These are phyloP conservation scores for Clonostachys rosea DNA, from an alignment of 2,329 filamentous ascomycete genomes.

Conservation along the genomic window DNA sequence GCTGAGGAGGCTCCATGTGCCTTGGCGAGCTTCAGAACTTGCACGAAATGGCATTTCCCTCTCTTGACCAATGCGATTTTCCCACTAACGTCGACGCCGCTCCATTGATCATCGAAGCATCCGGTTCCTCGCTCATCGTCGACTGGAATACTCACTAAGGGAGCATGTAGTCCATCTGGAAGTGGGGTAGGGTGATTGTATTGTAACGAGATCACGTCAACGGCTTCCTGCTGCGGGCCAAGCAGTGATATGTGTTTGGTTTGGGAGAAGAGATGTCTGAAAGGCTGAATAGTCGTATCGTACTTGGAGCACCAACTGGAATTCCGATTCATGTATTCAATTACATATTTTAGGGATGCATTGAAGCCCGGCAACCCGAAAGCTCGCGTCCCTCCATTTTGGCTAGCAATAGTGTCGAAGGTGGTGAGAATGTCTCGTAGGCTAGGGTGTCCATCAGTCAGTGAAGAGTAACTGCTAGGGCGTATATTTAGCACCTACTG, in stretches of 20 bases:
- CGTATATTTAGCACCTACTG: no score
- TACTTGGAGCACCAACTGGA: slow-evolving; percentile 8
- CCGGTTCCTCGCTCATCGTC: slow-evolving; percentile 26
- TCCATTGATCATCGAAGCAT: slow-evolving; percentile 35
- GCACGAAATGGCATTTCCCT: slow-evolving; percentile 29
- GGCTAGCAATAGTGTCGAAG: no score
- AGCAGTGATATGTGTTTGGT: slow-evolving; percentile 33
- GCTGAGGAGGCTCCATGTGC: slow-evolving; percentile 33
- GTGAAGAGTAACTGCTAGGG: no score
- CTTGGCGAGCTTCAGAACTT: slow-evolving; percentile 35
- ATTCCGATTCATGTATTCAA: slow-evolving; percentile 18
- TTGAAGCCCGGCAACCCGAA: slow-evolving; percentile 44
- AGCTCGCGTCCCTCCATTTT: slow-evolving; percentile 46
- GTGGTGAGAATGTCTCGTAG: no score
- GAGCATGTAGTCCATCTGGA: slow-evolving; percentile 22
- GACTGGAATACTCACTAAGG: slow-evolving; percentile 25
- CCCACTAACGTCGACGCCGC: slow-evolving; percentile 24
- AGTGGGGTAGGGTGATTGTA: slow-evolving; percentile 39
- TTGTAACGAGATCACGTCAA: slow-evolving; percentile 33
- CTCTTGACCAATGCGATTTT: slow-evolving; percentile 36
- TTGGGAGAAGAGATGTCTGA: slow-evolving; percentile 37
- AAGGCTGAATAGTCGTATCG: slow-evolving; percentile 36
- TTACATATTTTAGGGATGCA: slow-evolving; percentile 38
- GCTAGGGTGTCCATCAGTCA: no score
- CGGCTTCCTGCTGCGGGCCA: slow-evolving; percentile 32